Conservation (phyloP, 1,284 basidiomycete species). For the Moesziomyces aphidis region DNA sequence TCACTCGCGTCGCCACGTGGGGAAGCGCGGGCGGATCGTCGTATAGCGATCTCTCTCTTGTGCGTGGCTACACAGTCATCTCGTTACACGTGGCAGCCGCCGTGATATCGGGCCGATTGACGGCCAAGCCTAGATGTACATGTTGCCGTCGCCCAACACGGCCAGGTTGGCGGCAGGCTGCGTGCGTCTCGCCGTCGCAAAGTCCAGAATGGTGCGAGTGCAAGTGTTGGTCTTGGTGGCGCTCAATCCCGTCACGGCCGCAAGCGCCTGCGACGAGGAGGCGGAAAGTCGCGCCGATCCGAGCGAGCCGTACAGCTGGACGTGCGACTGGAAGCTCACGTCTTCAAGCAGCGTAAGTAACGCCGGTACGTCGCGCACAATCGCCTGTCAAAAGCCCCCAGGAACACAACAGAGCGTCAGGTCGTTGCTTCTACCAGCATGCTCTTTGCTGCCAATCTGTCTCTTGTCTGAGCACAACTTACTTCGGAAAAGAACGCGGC, state of each 20-base stretch:
- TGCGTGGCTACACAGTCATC: no score
- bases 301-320: constrained; percentile 38
- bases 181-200: constrained; percentile 20
- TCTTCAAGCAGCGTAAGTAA: constrained; percentile 34
- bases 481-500: constrained; percentile 35
- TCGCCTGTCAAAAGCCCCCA: constrained; percentile 12
- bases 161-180: constrained; percentile 29
- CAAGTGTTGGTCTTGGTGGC: neutral
- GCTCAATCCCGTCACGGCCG: constrained; percentile 15
- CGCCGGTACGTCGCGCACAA: constrained; percentile 13
- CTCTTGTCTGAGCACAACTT: neutral
- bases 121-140: constrained; percentile 30
- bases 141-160: constrained; percentile 44
- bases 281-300: constrained; percentile 12
- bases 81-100: no score
- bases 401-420: neutral
- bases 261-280: constrained; percentile 7
- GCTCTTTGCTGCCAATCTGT: no score
- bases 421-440: neutral
- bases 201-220: constrained; percentile 17
- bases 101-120: no score
- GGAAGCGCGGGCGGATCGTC: no score
- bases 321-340: constrained; percentile 36
- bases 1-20: no score
- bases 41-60: neutral